phyloP scores from a whole-genome alignment of 1,284 basidiomycete genomes.

The Wallemia mellicola region DNA sequence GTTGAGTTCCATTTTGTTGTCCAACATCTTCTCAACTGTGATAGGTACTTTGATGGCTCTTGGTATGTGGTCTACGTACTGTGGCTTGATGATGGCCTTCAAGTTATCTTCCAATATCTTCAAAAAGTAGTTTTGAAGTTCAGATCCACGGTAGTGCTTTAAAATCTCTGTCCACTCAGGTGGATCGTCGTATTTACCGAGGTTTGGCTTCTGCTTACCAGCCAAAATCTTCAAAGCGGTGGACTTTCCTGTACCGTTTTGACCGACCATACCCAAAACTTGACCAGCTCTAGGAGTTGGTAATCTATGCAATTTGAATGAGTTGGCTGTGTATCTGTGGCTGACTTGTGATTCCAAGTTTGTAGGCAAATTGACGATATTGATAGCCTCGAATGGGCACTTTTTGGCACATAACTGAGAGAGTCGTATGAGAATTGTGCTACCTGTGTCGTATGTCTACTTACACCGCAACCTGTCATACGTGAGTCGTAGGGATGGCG shows the following conservation, averaged over 20 bases:
- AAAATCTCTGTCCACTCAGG: slow-evolving; percentile 94
- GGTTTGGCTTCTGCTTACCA: slow-evolving; percentile 78
- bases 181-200: slow-evolving; percentile 70
- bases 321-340: slow-evolving; percentile 84
- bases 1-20: slow-evolving; percentile 50
- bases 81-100: slow-evolving; percentile 90
- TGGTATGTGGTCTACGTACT: slow-evolving; percentile 96
- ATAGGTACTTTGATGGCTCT: slow-evolving; percentile 56
- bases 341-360: slow-evolving; percentile 80
- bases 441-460: background rate
- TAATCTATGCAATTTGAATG: slow-evolving; percentile 88
- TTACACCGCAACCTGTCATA: background rate
- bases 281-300: slow-evolving; percentile 84
- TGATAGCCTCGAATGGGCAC: slow-evolving; percentile 79
- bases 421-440: background rate
- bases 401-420: background rate
- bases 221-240: slow-evolving; percentile 83
- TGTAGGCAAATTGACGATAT: slow-evolving; percentile 87
- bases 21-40: slow-evolving; percentile 64
- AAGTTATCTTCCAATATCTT: slow-evolving; percentile 94
- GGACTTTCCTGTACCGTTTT: slow-evolving; percentile 94
- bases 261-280: slow-evolving; percentile 79
- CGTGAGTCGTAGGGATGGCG: background rate
- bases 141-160: slow-evolving; percentile 86
- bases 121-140: slow-evolving; percentile 93